Evolutionary conservation across 371 early-diverging fungal species (phyloP).

Genomic region (Chytridium lagenaria): DNA sequence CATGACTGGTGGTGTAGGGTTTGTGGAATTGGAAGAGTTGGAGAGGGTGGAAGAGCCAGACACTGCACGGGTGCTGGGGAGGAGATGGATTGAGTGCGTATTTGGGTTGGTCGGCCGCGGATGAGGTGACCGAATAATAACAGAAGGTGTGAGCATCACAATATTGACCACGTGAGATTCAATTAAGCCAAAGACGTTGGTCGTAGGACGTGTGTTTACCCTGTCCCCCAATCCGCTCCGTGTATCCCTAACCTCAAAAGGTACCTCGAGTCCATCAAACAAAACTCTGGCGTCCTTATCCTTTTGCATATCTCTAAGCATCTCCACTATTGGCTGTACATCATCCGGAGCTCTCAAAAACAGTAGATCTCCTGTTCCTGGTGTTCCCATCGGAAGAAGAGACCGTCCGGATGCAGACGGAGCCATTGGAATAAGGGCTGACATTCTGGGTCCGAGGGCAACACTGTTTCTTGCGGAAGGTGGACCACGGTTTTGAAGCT

Average conservation of each 20-base stretch:
- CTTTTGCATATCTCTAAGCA: background rate
- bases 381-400: too few relatives aligned
- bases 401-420: too few relatives aligned
- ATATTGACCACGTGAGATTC: conserved; percentile 13
- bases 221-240: background rate
- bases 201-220: conserved; percentile 12
- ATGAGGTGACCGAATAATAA: background rate
- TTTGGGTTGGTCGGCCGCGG: background rate
- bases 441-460: too few relatives aligned
- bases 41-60: conserved; percentile 8
- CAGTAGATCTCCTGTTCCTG: background rate
- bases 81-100: conserved; percentile 6
- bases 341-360: conserved; percentile 10
- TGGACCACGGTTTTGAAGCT: background rate
- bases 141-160: background rate
- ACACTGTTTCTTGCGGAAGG: too few relatives aligned
- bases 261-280: conserved; percentile 10
- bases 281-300: background rate
- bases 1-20: too few relatives aligned
- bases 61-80: background rate
- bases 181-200: conserved; percentile 6
- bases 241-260: conserved; percentile 13
- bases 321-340: background rate
- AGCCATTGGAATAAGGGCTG: too few relatives aligned
- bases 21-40: too few relatives aligned